Evolutionary conservation across 495 filamentous ascomycete species (phyloP), one percentile per base, ranked within the genome.

Genomic region (Penicillium riverlandense): DNA sequence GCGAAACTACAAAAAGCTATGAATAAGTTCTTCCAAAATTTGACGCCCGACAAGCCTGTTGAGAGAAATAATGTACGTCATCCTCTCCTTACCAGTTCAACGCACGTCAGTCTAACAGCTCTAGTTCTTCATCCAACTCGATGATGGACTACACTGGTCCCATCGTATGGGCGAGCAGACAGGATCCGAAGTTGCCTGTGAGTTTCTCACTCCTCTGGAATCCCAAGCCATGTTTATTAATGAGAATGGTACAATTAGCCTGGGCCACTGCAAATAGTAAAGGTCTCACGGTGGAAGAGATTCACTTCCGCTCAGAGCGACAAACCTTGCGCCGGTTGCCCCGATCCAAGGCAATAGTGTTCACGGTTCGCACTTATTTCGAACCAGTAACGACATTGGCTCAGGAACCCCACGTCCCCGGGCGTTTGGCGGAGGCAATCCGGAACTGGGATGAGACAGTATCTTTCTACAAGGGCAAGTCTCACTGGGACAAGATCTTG

Each of bases 401-500:
- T 5, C 62, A 81, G 56, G 80, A 85, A 56, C 72, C 74, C 10
- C 78, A 78, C 37, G 74, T 83, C 3, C 82, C 82, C 0, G 81
- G 82, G 0, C 58, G 82, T 33, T 49, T 85, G 47, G 80, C 79
- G 16, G 80, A 78, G 44, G 82, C 81, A 9, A 66, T 85, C 6
- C 63, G 85, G 40, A 87, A 79, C 62, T 89, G 85, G 86, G 80
- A 80, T 2, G 78, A 85, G 22, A 82, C 86, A 59, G 85, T 89
- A 6, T 74, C 74, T 33, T 70, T 60, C 59, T 88, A 90, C 50
- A 88, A 88, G 66, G 85, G 86, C 1, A 79, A 74, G 62, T 84
- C 84, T 38, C 70, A 66, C 43, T 89, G 83, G 58, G 69, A 75
- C 37, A 77, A 83, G 27, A 76, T 88, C 0, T 57, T 90, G 55